Percentiles rank a stretch among this genome's conserved stretches.
Conservation (phyloP, 2,329 filamentous ascomycete species). For the Lizonia empirigonia region DNA sequence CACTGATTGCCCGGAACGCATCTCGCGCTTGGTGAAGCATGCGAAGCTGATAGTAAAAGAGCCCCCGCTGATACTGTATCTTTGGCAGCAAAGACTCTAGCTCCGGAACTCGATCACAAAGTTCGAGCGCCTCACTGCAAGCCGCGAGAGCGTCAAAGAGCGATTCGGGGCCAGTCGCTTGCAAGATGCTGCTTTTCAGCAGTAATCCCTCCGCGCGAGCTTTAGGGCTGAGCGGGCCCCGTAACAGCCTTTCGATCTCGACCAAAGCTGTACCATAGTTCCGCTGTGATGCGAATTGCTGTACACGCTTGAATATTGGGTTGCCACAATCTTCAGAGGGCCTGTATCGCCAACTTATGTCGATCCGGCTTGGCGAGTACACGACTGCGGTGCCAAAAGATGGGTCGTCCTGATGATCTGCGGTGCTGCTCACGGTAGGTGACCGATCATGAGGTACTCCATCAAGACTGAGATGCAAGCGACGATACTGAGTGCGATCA, state of each 20-base stretch:
- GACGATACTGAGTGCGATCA: conserved; percentile 28
- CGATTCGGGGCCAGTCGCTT: conserved; percentile 29
- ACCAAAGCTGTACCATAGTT: conserved; percentile 33
- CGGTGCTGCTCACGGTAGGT: neutral
- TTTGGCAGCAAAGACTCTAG: conserved; percentile 29
- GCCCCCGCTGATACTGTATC: conserved; percentile 35
- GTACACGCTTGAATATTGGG: conserved; percentile 25
- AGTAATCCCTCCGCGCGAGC: conserved; percentile 37
- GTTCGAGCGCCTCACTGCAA: conserved; percentile 40
- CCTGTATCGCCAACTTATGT: conserved; percentile 7
- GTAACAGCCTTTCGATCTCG: conserved; percentile 34
- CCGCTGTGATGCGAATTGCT: conserved; percentile 22
- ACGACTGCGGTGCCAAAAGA: conserved; percentile 25
- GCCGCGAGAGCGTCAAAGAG: conserved; percentile 38
- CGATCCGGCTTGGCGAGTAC: conserved; percentile 3
- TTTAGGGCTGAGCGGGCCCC: conserved; percentile 31
- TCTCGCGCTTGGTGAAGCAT: conserved; percentile 32
- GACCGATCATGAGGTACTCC: neutral
- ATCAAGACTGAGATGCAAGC: conserved; percentile 7
- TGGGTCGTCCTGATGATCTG: neutral
- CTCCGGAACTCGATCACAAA: conserved; percentile 32
- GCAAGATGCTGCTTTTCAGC: conserved; percentile 37
- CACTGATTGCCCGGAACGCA: conserved; percentile 22
- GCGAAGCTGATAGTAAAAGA: conserved; percentile 33
- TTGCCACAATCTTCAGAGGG: conserved; percentile 16